A percentile compares a stretch with the other conserved stretches of the same genome.
Conservation (phyloP, 2,329 filamentous ascomycete species). For the Stagonosporopsis rhizophila region DNA sequence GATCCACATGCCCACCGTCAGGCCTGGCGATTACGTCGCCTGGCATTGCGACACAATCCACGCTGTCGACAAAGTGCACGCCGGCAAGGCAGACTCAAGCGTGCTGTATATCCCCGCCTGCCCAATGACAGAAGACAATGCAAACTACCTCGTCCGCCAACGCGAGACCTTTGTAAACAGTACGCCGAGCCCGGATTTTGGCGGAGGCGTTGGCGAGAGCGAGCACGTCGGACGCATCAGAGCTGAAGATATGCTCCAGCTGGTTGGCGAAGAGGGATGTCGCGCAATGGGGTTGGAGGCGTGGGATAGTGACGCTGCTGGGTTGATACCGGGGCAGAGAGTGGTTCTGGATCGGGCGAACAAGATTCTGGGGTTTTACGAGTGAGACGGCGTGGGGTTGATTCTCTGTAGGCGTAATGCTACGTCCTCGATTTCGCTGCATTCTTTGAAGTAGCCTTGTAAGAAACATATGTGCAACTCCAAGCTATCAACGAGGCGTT, state of each 20-base stretch:
- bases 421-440: background rate
- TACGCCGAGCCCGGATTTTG: conserved; percentile 57
- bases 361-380: conserved; percentile 60
- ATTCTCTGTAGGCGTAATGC: background rate
- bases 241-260: conserved; percentile 47
- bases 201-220: conserved; percentile 69
- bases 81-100: conserved; percentile 74
- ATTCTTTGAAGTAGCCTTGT: no score
- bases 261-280: conserved; percentile 57
- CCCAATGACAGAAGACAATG: conserved; percentile 78
- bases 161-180: conserved; percentile 74
- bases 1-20: conserved; percentile 73
- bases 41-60: conserved; percentile 86
- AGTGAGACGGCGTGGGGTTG: conserved; percentile 2
- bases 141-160: conserved; percentile 73
- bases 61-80: conserved; percentile 80
- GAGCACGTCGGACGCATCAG: conserved; percentile 53
- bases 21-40: conserved; percentile 76
- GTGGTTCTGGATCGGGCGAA: conserved; percentile 61
- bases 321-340: conserved; percentile 60
- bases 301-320: conserved; percentile 57
- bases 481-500: no score
- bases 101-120: conserved; percentile 91
- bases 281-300: conserved; percentile 62
- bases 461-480: no score